phyloP scores from a whole-genome alignment of 1,284 basidiomycete species.

The Cutaneotrichosporon dermatis region DNA sequence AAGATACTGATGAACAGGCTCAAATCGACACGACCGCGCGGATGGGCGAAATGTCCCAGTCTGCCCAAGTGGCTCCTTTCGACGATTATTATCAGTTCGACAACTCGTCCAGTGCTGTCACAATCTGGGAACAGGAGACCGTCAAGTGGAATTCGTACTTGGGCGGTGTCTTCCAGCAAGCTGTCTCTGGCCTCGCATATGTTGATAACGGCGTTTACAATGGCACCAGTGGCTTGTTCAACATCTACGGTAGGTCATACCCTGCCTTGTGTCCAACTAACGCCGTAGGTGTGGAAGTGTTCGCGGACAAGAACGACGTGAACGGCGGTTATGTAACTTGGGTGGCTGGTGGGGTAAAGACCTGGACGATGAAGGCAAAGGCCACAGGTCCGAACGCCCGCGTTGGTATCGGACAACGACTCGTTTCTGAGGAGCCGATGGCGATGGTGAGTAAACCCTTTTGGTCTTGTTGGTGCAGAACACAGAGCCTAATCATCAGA shows the following conservation, averaged over 20 bases:
- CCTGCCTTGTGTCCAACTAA: background rate
- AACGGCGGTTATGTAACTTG: slow-evolving; percentile 67
- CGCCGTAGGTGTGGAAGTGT: slow-evolving; percentile 60
- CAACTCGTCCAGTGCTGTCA: slow-evolving; percentile 41
- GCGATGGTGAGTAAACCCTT: slow-evolving; percentile 35
- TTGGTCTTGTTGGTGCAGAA: too few relatives aligned
- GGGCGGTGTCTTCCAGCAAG: slow-evolving; percentile 76
- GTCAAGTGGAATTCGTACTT: slow-evolving; percentile 67
- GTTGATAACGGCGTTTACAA: slow-evolving; percentile 52
- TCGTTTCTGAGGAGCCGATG: slow-evolving; percentile 80
- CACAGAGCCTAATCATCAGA: slow-evolving; percentile 53
- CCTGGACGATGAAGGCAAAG: slow-evolving; percentile 69
- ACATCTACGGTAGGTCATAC: slow-evolving; percentile 55
- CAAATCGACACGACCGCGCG: slow-evolving; percentile 28
- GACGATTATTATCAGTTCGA: slow-evolving; percentile 64
- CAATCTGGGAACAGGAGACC: slow-evolving; percentile 47
- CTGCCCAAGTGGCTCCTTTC: slow-evolving; percentile 53
- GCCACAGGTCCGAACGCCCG: slow-evolving; percentile 66
- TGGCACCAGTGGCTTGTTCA: slow-evolving; percentile 29
- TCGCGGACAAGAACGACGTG: slow-evolving; percentile 57
- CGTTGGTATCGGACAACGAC: slow-evolving; percentile 66
- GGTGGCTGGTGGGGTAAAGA: slow-evolving; percentile 61
- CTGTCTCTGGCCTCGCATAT: slow-evolving; percentile 63
- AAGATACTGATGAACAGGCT: slow-evolving; percentile 8
- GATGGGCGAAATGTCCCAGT: slow-evolving; percentile 58